Conservation (phyloP, 768 basidiomycete species). For the Glaciozyma antarctica region DNA sequence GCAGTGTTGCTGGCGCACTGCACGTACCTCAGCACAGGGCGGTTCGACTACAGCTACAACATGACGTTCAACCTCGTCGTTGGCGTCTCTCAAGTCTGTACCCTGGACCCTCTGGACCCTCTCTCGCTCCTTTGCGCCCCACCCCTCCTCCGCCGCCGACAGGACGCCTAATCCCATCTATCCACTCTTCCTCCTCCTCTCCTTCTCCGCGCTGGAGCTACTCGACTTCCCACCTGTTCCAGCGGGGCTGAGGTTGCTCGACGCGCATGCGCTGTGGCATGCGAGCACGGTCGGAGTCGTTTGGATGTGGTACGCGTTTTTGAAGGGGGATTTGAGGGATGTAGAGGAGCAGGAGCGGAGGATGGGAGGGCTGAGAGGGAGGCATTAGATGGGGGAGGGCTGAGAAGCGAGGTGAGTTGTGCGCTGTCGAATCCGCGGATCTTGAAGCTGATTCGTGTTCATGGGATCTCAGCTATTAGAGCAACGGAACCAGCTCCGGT, state of each 20-base stretch:
- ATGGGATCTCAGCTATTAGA: too few relatives aligned
- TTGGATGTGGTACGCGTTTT: conserved; percentile 73
- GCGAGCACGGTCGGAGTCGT: conserved; percentile 68
- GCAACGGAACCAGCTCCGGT: too few relatives aligned
- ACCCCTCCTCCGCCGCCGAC: conserved; percentile 40
- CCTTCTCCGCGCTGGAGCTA: conserved; percentile 69
- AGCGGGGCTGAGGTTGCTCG: conserved; percentile 53
- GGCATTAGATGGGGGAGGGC: neutral
- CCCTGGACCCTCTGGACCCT: conserved; percentile 71
- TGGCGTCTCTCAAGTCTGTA: conserved; percentile 66
- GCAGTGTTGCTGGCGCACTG: conserved; percentile 57
- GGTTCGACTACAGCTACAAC: conserved; percentile 92
- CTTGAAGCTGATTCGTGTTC: too few relatives aligned
- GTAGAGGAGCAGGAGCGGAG: conserved; percentile 20
- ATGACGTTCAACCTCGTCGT: conserved; percentile 69
- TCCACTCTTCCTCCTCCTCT: conserved; percentile 51
- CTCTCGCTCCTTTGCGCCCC: conserved; percentile 41
- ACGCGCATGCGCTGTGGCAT: conserved; percentile 93
- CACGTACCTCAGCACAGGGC: conserved; percentile 63
- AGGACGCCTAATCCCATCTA: conserved; percentile 50
- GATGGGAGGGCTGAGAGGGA: neutral
- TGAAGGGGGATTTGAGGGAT: conserved; percentile 55
- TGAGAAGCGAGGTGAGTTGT: neutral
- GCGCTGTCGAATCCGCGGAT: too few relatives aligned
- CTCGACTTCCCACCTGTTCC: conserved; percentile 67